Percentiles rank a stretch among this genome's conserved stretches.
phyloP scores from a whole-genome alignment of 768 basidiomycete species.

The Tulasnella sp. region DNA sequence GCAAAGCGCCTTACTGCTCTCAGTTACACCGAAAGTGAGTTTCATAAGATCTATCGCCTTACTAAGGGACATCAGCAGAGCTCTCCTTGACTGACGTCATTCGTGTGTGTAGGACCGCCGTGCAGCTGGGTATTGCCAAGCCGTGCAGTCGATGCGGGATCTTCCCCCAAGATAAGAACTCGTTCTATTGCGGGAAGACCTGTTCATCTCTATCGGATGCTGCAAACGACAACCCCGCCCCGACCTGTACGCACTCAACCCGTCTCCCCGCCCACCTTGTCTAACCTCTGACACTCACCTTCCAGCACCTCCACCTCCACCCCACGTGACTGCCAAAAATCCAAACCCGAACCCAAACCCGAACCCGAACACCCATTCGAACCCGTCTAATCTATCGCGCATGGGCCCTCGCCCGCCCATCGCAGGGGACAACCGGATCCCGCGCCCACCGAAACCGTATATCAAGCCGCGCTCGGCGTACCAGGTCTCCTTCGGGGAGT shows the following conservation, averaged over 20 bases:
- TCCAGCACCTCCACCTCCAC: neutral
- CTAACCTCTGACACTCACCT: neutral
- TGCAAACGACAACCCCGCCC: neutral
- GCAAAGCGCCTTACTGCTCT: neutral
- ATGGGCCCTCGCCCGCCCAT: neutral
- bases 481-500: slow-evolving; percentile 2
- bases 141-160: neutral
- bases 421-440: neutral
- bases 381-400: neutral
- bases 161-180: neutral
- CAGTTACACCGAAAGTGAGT: slow-evolving; percentile 2
- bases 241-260: neutral
- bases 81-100: neutral
- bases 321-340: neutral
- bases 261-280: neutral
- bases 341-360: neutral
- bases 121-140: neutral
- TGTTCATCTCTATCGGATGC: neutral
- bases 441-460: neutral
- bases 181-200: slow-evolving; percentile 1
- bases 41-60: neutral
- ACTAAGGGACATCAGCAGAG: neutral
- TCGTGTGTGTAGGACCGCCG: neutral
- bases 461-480: slow-evolving; percentile 1
- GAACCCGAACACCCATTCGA: too few species aligned